Conservation (phyloP, 495 filamentous ascomycete species). For the Amorphotheca resinae region DNA sequence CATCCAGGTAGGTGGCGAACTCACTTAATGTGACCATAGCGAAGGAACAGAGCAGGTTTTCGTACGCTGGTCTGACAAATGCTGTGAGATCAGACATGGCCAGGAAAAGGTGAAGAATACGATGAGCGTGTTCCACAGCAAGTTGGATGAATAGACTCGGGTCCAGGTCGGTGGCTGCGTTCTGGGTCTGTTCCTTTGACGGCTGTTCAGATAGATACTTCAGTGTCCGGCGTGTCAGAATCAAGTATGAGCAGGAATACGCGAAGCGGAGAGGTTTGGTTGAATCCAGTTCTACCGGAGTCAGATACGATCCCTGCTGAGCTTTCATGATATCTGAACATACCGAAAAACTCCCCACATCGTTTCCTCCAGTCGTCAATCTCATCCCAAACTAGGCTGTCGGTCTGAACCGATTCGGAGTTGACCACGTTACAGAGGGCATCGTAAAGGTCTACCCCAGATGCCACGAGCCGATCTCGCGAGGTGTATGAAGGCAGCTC, state of each 20-base stretch:
- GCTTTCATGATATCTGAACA: neutral
- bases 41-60: slow-evolving; percentile 1
- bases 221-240: neutral
- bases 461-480: neutral
- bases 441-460: slow-evolving; percentile 1
- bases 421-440: neutral
- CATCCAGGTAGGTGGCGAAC: slow-evolving; percentile 1
- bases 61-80: neutral
- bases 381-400: slow-evolving; percentile 2
- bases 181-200: neutral
- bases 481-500: neutral
- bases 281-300: slow-evolving; percentile 1
- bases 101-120: neutral
- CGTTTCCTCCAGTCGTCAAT: slow-evolving; percentile 1
- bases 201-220: neutral
- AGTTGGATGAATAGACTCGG: neutral
- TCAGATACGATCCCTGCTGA: too few relatives aligned
- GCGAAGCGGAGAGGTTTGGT: slow-evolving; percentile 1
- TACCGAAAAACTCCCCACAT: slow-evolving; percentile 1
- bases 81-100: slow-evolving; percentile 2
- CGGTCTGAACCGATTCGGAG: neutral
- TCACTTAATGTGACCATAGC: slow-evolving; percentile 2
- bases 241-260: slow-evolving; percentile 2
- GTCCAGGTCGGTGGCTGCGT: neutral
- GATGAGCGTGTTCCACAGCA: neutral